phyloP scores from a whole-genome alignment of 2,329 filamentous ascomycete genomes.

The Exophiala sp. region DNA sequence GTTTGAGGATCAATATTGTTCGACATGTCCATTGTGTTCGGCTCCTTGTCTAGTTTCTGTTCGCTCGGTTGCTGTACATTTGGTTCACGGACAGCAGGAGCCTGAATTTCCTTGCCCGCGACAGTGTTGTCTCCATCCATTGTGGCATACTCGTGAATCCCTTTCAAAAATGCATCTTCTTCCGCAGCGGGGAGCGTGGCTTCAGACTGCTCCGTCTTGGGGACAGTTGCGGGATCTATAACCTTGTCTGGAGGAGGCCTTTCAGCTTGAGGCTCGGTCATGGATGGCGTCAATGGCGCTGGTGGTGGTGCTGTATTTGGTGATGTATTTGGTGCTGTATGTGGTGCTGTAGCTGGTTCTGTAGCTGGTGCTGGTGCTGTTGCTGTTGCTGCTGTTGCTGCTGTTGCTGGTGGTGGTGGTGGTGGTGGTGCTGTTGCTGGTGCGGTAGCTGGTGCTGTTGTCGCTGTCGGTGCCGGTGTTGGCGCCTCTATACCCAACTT shows the following conservation, averaged over 20 bases:
- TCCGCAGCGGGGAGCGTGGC: background rate
- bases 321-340: too few species aligned
- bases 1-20: background rate
- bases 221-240: background rate
- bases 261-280: background rate
- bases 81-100: background rate
- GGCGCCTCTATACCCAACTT: background rate
- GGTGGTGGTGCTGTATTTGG: too few species aligned
- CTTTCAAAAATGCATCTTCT: slow-evolving; percentile 34
- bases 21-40: background rate
- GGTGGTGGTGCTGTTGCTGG: background rate
- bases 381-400: background rate
- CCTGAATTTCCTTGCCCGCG: slow-evolving; percentile 1
- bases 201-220: background rate
- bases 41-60: background rate
- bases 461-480: background rate
- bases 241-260: background rate
- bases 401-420: too few species aligned
- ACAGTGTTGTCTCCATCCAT: slow-evolving; percentile 13
- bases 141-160: slow-evolving; percentile 42
- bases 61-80: background rate
- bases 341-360: too few species aligned
- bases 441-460: background rate
- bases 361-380: background rate
- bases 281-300: background rate